phyloP scores from a whole-genome alignment of 1,139 yeast genomes.

The Suhomyces anneliseae region DNA sequence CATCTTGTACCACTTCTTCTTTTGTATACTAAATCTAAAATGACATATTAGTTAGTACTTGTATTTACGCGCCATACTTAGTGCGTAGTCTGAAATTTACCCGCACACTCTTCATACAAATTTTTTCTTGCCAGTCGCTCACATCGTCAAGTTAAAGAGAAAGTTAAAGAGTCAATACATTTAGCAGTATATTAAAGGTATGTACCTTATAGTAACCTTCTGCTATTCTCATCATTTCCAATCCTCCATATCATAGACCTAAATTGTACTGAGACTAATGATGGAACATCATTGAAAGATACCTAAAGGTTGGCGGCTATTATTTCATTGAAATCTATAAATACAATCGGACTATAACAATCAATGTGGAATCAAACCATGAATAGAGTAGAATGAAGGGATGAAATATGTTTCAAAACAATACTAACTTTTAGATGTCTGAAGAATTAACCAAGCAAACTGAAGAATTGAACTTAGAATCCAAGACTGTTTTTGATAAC shows the following conservation, averaged over 20 bases:
- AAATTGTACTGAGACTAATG: too few species aligned
- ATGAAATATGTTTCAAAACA: neutral
- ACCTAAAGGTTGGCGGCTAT: too few species aligned
- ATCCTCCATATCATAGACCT: too few species aligned
- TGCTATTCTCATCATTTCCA: too few species aligned
- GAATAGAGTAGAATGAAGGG: too few species aligned
- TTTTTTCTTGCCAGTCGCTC: slow-evolving; percentile 23
- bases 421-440: slow-evolving; percentile 32
- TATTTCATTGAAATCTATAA: too few species aligned
- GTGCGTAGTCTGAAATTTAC: slow-evolving; percentile 21
- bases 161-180: slow-evolving; percentile 1
- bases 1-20: neutral
- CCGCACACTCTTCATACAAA: slow-evolving; percentile 18
- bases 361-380: too few species aligned
- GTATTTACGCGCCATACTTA: slow-evolving; percentile 6
- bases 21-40: neutral
- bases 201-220: neutral
- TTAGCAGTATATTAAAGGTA: slow-evolving; percentile 8
- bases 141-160: slow-evolving; percentile 12
- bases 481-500: slow-evolving; percentile 62
- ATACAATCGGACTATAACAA: too few species aligned
- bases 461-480: slow-evolving; percentile 52
- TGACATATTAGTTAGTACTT: slow-evolving; percentile 3
- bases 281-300: too few species aligned
- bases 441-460: slow-evolving; percentile 58